Percentiles rank a stretch among this genome's conserved stretches.
Conservation (phyloP, 176 grass and related monocot genomes). For the Zea mays region Zm-B73-REFERENCE-NAM-5.0 NC_050097.1:6212501-6213000, state of each 20-base stretch:
- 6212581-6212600: no score
- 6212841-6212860: conserved; percentile 60
- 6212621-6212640: no score
- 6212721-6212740: background rate
- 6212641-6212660: no score
- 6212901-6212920: conserved; percentile 48
- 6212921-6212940: conserved; percentile 22
- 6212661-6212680: conserved; percentile 54
- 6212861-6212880: conserved; percentile 56
- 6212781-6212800: conserved; percentile 81
- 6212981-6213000: background rate
- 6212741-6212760: background rate
- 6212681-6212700: background rate
- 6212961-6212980: background rate
- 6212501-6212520: no score
- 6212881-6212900: conserved; percentile 13
- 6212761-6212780: conserved; percentile 82
- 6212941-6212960: conserved; percentile 14
- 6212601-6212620: no score
- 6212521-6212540: no score
- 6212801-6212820: conserved; percentile 67
- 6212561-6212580: no score
- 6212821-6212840: conserved; percentile 65
- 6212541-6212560: no score
- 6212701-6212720: background rate